These are phyloP conservation scores for Kwoniella bestiolae DNA, from an alignment of 768 basidiomycete genomes.

Conservation along the genomic window DNA sequence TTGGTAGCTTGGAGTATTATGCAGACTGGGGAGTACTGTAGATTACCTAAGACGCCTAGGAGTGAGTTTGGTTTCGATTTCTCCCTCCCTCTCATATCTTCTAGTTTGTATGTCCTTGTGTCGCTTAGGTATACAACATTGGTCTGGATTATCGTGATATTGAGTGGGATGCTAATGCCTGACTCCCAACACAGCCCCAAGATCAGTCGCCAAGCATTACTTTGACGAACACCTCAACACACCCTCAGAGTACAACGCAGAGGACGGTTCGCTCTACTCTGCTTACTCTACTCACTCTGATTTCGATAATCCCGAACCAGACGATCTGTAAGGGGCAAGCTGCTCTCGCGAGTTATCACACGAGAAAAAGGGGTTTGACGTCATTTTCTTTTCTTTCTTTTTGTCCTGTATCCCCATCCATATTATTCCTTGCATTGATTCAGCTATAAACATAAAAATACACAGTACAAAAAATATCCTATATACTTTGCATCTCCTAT, in stretches of 20 bases:
- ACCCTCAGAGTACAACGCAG: conserved; percentile 44
- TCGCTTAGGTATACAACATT: too few species aligned
- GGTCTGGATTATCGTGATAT: too few species aligned
- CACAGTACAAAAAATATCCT: neutral
- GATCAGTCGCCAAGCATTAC: conserved; percentile 85
- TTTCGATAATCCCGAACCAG: conserved; percentile 55
- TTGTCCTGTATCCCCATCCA: neutral
- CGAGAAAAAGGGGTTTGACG: neutral
- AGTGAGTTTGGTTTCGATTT: conserved; percentile 64
- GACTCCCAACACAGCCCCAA: conserved; percentile 67
- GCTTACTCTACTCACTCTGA: conserved; percentile 49
- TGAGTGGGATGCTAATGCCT: conserved; percentile 13
- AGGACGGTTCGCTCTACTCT: conserved; percentile 50
- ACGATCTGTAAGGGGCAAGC: conserved; percentile 43
- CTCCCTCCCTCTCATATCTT: neutral
- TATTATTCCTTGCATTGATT: conserved; percentile 2
- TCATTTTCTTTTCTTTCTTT: neutral
- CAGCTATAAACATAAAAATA: neutral
- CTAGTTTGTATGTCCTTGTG: too few species aligned
- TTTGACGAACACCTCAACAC: conserved; percentile 71
- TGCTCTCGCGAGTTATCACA: neutral
- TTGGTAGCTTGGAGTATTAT: conserved; percentile 67
- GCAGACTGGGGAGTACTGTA: conserved; percentile 72
- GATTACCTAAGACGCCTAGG: conserved; percentile 89
- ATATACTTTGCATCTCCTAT: conserved; percentile 13